Evolutionary conservation across 257 asterid genomes (phyloP), one percentile per base, ranked within the genome.

Genomic region (Solanum lignicaule): DNA sequence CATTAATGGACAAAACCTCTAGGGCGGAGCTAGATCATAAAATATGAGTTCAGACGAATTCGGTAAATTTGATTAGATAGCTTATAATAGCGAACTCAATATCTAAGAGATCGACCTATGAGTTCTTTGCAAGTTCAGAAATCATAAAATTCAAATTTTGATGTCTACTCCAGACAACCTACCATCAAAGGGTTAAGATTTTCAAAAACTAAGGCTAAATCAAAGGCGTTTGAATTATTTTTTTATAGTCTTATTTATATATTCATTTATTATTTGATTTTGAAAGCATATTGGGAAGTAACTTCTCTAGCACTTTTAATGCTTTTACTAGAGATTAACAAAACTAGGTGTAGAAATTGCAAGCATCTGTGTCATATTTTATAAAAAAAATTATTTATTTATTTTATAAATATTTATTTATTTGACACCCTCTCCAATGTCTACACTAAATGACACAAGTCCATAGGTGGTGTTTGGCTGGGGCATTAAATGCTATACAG

Each of bases 161-260:
- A 1, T 1, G 15, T 6, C 21, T 0, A 15, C 1, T 5, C 0
- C 1, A 9, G 14, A 9, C 16, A 35, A 10, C 1, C 82, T 20
- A 35, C 39, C 48, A n/a, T 35, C 29, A 35, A 35, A 73, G 46
- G 11, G 9, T 73, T 73, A 10, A 85, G 48, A 86, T 87, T 90
- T 91, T 88, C 82, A 93, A 86, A 94, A 93, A 92, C 95, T 98
- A 96, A 95, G 95, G 98, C 93, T 90, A 93, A 92, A 94, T 94
- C 98, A 73, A 91, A 81, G 95, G 91, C 31, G 20, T 65, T 73
- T 82, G 46, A 48, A 38, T 66, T 66, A 48, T 83, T 41, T 87
- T 20, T 6, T 82, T 29, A 7, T 38, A 38, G 62, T 72, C 65
- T 87, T 72, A 48, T 43, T 91, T 87, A 69, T 71, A 43, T 86